phyloP scores from a whole-genome alignment of 2,329 filamentous ascomycete species.

The Raffaelea albimanens region DNA sequence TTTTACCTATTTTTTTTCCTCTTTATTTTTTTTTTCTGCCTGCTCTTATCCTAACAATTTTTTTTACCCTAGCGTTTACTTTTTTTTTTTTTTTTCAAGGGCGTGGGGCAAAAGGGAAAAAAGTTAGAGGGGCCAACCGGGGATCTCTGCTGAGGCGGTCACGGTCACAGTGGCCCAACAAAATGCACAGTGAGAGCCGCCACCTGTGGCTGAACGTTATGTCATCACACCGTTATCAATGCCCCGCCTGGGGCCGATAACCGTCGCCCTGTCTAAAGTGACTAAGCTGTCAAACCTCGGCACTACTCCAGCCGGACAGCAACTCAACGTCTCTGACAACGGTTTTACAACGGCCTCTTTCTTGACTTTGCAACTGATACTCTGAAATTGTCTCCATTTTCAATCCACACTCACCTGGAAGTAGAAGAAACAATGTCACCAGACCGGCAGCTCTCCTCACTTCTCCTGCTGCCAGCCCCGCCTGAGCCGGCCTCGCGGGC shows the following conservation, averaged over 20 bases:
- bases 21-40: conserved; percentile 7
- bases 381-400: neutral
- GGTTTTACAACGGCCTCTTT: neutral
- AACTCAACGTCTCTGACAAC: too few relatives aligned
- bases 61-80: conserved; percentile 9
- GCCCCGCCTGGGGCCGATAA: too few relatives aligned
- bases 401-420: neutral
- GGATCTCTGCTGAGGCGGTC: too few relatives aligned
- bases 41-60: neutral
- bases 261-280: too few relatives aligned
- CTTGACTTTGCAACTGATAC: neutral
- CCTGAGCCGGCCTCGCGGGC: conserved; percentile 43
- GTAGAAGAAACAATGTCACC: neutral
- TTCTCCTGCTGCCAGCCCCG: conserved; percentile 56
- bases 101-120: conserved; percentile 11
- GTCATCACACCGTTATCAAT: too few relatives aligned
- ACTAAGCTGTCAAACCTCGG: too few relatives aligned
- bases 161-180: too few relatives aligned
- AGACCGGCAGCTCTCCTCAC: conserved; percentile 29
- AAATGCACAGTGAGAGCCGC: too few relatives aligned
- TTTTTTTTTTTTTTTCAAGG: conserved; percentile 7
- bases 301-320: too few relatives aligned
- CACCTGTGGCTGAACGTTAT: too few relatives aligned
- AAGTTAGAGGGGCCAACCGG: too few relatives aligned
- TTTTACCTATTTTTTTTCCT: conserved; percentile 1